phyloP scores from a whole-genome alignment of 2,329 filamentous ascomycete species.

The Ophiosphaerella herpotricha region DNA sequence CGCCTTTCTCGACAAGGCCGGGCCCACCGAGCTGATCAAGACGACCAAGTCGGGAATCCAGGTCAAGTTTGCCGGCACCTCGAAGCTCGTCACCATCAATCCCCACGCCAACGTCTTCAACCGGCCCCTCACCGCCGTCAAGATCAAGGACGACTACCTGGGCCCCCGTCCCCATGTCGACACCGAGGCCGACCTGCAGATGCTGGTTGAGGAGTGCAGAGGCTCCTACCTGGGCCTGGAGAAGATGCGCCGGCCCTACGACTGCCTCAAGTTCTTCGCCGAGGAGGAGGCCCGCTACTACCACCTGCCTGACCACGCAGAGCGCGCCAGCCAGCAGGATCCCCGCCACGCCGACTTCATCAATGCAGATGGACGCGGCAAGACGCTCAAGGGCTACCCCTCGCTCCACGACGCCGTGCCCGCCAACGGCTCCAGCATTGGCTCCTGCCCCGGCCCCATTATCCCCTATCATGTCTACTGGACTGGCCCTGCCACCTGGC shows the following conservation, averaged over 20 bases:
- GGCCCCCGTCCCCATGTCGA: slow-evolving; percentile 58
- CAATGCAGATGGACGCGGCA: slow-evolving; percentile 49
- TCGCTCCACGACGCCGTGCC: slow-evolving; percentile 42
- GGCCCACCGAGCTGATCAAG: slow-evolving; percentile 48
- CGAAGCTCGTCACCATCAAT: slow-evolving; percentile 54
- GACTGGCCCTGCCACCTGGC: slow-evolving; percentile 62
- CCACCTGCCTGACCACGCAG: slow-evolving; percentile 48
- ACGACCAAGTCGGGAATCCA: slow-evolving; percentile 47
- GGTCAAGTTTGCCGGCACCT: slow-evolving; percentile 50
- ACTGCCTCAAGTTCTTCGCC: slow-evolving; percentile 58
- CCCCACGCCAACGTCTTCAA: slow-evolving; percentile 60
- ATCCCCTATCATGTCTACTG: slow-evolving; percentile 62
- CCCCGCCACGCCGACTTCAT: slow-evolving; percentile 50
- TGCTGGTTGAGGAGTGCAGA: slow-evolving; percentile 58
- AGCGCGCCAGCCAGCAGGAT: slow-evolving; percentile 49
- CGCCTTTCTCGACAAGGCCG: slow-evolving; percentile 48
- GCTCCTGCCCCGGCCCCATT: slow-evolving; percentile 60
- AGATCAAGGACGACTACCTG: slow-evolving; percentile 57
- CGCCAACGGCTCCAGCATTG: slow-evolving; percentile 49
- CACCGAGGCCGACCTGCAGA: slow-evolving; percentile 58
- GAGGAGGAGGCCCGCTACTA: slow-evolving; percentile 57
- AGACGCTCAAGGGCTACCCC: slow-evolving; percentile 45
- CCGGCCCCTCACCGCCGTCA: slow-evolving; percentile 56
- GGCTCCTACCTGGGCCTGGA: slow-evolving; percentile 58
- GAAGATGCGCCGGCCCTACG: slow-evolving; percentile 60